Evolutionary conservation across 306 rosid species (phyloP).

Genomic region (Vigna nakashimae): DNA sequence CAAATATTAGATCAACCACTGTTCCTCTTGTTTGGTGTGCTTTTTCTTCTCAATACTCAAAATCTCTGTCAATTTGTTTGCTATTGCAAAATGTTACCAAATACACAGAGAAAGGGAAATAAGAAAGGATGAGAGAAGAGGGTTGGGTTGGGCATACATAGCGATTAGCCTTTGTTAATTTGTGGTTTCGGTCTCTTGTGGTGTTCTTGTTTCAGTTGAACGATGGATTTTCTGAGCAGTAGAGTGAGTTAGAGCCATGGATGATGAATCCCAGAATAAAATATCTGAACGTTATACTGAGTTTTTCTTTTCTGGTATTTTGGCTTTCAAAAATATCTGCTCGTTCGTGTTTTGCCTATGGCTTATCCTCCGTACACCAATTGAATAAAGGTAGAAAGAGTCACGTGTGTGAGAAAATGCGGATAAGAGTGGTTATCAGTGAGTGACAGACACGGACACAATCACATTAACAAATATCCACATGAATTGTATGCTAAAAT

Average conservation of each 20-base stretch:
- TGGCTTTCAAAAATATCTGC: neutral
- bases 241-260: neutral
- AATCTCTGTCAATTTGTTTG: neutral
- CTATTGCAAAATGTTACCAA: neutral
- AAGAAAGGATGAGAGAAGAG: neutral
- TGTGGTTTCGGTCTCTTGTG: neutral
- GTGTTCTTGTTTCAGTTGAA: conserved; percentile 12
- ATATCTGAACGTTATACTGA: neutral
- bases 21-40: neutral
- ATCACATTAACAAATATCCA: neutral
- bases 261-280: neutral
- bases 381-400: conserved; percentile 20
- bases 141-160: neutral
- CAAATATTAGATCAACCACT: neutral
- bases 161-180: neutral
- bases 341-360: neutral
- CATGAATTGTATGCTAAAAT: neutral
- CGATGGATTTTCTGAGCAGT: no score
- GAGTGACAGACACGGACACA: neutral
- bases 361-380: conserved; percentile 23
- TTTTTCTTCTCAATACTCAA: neutral
- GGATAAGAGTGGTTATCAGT: conserved; percentile 7
- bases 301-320: neutral
- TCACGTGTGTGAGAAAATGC: conserved; percentile 31
- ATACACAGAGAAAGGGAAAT: neutral